These are phyloP conservation scores for Cladosporium sp. DNA, from an alignment of 2,329 filamentous ascomycete species.

Conservation along the genomic window DNA sequence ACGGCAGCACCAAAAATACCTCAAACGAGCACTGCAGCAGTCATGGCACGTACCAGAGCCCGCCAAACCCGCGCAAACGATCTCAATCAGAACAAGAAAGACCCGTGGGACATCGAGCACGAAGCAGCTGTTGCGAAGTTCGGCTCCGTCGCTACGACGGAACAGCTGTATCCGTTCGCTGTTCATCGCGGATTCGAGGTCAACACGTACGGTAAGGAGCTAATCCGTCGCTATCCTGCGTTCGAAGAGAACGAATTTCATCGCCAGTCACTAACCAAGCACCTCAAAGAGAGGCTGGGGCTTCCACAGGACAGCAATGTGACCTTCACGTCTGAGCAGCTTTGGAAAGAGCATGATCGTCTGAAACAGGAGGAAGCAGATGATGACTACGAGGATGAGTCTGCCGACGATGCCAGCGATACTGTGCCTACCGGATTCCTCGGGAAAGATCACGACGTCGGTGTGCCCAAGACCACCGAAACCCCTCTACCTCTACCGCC, in stretches of 20 bases:
- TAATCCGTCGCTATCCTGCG: neutral
- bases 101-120: conserved; percentile 4
- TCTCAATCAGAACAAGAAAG: neutral
- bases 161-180: neutral
- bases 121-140: neutral
- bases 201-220: neutral
- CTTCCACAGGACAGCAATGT: neutral
- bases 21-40: neutral
- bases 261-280: neutral
- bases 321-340: neutral
- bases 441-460: neutral
- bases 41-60: neutral
- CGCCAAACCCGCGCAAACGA: neutral
- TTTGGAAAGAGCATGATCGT: neutral
- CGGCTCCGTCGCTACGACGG: neutral
- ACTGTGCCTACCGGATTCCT: too few species aligned
- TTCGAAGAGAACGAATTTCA: neutral
- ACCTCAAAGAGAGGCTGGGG: neutral
- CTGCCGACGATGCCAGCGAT: neutral
- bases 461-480: neutral
- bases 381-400: neutral
- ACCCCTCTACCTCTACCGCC: neutral
- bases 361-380: neutral
- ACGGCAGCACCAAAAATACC: too few species aligned
- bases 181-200: conserved; percentile 1